Base-by-base conservation (phyloP, 108 stramenopile species). In the Conticribra guillardii region DNA sequence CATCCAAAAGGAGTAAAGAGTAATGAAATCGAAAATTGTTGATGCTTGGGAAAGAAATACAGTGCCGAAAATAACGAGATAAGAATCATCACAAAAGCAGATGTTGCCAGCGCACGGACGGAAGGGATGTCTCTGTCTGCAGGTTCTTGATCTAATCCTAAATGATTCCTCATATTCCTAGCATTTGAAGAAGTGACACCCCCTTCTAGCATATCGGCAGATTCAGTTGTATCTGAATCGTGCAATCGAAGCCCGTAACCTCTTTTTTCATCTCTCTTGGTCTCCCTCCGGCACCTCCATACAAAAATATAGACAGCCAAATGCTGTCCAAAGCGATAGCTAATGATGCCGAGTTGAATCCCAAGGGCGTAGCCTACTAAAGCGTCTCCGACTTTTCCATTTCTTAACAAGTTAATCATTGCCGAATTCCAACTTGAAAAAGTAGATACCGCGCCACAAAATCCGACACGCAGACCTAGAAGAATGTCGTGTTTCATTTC, bases 261-360 rank as follows among this genome's bases (percentile, higher is more conserved):
- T 61, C 89, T 61, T 59, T 82, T 72, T 58, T 83, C 88, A 47
- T 87, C 89, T 18, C 76, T 49, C 18, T 62, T 67, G 29, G 71
- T 64, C 63, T 93, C 92, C 45, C 84, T 72, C 19, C 89, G 77
- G 59, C 85, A 82, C 48, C 92, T 61, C 88, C 88, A 93, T 4
- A 91, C 82, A 65, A 93, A 93, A 41, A 87, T 71, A 54, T 91
- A 93, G 23, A 93, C 89, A 8, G 92, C 87, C 30, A 87, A 61
- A 51, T 89, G 77, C 71, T 93, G 92, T 18, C 92, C 92, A 64
- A 88, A 88, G 14, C 89, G 83, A 73, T 93, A 93, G 24, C 82
- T 73, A 2, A 93, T 66, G 16, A 93, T 73, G 15, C 89, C 89
- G 19, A 93, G 74, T 60, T 93, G 89, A 2, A 93, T 71, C 7